Percentiles rank a stretch among this genome's conserved stretches.
phyloP scores from a whole-genome alignment of 1,284 basidiomycete species.

The Tilletia indica region DNA sequence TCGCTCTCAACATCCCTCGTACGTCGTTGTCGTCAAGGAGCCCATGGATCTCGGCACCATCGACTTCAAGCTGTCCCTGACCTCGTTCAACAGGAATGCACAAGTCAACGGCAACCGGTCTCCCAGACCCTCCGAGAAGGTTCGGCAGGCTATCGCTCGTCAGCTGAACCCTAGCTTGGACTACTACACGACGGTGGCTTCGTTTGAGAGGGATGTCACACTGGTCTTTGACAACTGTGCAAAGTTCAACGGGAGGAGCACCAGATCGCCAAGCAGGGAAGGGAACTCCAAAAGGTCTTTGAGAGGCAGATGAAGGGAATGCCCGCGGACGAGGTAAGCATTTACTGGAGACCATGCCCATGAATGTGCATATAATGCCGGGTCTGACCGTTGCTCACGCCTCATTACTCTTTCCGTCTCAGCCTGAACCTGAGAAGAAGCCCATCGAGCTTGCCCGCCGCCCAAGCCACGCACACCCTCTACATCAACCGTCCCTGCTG shows the following conservation, averaged over 20 bases:
- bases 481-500: slow-evolving; percentile 48
- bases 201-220: slow-evolving; percentile 50
- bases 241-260: slow-evolving; percentile 90
- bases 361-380: neutral
- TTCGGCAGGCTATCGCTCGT: slow-evolving; percentile 22
- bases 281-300: slow-evolving; percentile 77
- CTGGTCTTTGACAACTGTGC: slow-evolving; percentile 80
- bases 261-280: slow-evolving; percentile 73
- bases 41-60: slow-evolving; percentile 97
- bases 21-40: slow-evolving; percentile 77
- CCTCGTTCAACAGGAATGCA: slow-evolving; percentile 25
- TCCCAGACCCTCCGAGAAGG: slow-evolving; percentile 43
- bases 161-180: slow-evolving; percentile 40
- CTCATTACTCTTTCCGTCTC: slow-evolving; percentile 19
- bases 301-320: slow-evolving; percentile 70
- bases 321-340: slow-evolving; percentile 26
- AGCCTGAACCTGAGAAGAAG: slow-evolving; percentile 8
- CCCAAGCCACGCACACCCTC: slow-evolving; percentile 46
- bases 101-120: slow-evolving; percentile 35
- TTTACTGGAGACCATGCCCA: neutral
- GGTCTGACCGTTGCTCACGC: too few relatives aligned
- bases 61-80: slow-evolving; percentile 69
- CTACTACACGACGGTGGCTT: slow-evolving; percentile 36
- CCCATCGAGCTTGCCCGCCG: slow-evolving; percentile 9
- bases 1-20: slow-evolving; percentile 85